Evolutionary conservation across 257 asterid genomes (phyloP).

Genomic region (Eucommia ulmoides): DNA sequence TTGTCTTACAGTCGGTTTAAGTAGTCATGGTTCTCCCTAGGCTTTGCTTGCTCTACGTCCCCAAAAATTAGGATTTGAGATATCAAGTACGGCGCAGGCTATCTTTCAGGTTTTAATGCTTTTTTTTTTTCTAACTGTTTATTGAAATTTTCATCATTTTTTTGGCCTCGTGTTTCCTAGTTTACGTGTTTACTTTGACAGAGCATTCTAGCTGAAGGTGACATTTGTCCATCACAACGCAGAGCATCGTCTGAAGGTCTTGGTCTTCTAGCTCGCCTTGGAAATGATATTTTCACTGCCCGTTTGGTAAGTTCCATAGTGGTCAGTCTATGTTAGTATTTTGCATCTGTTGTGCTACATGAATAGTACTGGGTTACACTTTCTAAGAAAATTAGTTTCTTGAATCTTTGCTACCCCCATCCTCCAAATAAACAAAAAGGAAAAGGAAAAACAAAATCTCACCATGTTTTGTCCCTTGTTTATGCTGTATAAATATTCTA

Average conservation of each 20-base stretch:
- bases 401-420: too few species aligned
- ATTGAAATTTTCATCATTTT: conserved; percentile 5
- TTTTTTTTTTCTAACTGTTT: conserved; percentile 6
- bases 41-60: conserved; percentile 73
- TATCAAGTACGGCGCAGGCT: conserved; percentile 71
- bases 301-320: conserved; percentile 62
- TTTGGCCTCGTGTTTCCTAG: conserved; percentile 7
- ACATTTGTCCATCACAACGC: conserved; percentile 89
- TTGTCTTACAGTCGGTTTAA: conserved; percentile 13
- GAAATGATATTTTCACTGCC: conserved; percentile 89
- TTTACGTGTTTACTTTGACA: conserved; percentile 30
- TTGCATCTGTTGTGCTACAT: too few species aligned
- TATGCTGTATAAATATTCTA: too few species aligned
- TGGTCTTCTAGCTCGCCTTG: conserved; percentile 92
- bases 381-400: too few species aligned
- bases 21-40: conserved; percentile 34
- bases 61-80: conserved; percentile 73
- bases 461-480: too few species aligned
- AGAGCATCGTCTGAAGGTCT: conserved; percentile 98
- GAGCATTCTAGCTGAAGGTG: conserved; percentile 91
- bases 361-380: too few species aligned
- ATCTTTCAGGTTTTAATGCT: conserved; percentile 71
- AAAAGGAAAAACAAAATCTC: too few species aligned
- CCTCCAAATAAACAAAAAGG: too few species aligned
- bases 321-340: not conserved